Percentiles rank a stretch among this genome's conserved stretches.
Conservation (phyloP, 2,329 filamentous ascomycete species). For the Pseudocercospora ulei region DNA sequence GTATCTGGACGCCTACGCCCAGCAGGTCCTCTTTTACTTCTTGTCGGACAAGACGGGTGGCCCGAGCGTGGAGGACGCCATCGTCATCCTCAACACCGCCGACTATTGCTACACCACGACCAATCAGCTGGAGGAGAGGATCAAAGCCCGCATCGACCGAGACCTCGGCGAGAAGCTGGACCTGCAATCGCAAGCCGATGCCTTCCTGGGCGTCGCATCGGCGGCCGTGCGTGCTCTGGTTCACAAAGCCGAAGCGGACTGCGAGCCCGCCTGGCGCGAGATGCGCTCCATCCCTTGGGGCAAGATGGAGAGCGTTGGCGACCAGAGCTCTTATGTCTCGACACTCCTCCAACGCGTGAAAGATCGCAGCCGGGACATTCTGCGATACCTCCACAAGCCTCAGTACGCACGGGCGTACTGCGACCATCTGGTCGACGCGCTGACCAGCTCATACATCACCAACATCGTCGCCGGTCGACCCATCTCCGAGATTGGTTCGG, state of each 20-base stretch:
- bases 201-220: conserved; percentile 89
- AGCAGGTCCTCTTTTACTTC: conserved; percentile 74
- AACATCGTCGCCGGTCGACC: conserved; percentile 84
- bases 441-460: conserved; percentile 67
- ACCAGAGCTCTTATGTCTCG: conserved; percentile 84
- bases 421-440: conserved; percentile 84
- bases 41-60: conserved; percentile 51
- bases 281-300: conserved; percentile 96
- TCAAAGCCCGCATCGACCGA: conserved; percentile 78
- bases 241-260: conserved; percentile 67
- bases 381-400: conserved; percentile 71
- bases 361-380: conserved; percentile 60
- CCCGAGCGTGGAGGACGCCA: conserved; percentile 61
- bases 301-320: conserved; percentile 82
- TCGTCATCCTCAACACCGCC: conserved; percentile 87
- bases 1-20: conserved; percentile 89
- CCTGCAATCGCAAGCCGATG: conserved; percentile 83
- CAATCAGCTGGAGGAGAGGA: conserved; percentile 85
- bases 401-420: conserved; percentile 92
- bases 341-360: conserved; percentile 69
- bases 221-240: conserved; percentile 77
- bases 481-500: conserved; percentile 85
- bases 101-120: conserved; percentile 96
- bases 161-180: conserved; percentile 69
- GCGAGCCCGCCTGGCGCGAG: conserved; percentile 84